Base-by-base conservation (phyloP, 2,329 filamentous ascomycete species). In the Paracamarosporium sp. region DNA sequence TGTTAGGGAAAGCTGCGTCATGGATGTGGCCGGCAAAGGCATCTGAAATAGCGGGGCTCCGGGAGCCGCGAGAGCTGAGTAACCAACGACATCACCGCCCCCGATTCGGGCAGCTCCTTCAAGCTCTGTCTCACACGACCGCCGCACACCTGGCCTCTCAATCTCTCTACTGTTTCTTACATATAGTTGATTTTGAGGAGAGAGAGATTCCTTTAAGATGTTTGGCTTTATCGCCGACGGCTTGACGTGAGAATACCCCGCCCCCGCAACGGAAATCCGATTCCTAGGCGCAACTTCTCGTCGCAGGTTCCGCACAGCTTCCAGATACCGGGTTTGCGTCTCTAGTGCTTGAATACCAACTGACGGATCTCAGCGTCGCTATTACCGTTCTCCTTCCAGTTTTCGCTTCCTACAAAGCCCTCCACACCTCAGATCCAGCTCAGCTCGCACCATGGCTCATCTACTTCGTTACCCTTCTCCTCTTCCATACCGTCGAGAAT, bases 391-490 rank as follows among this genome's bases (percentile, higher is more conserved):
- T 97, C 74, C 96, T 98, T 76, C 95, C 95, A 50, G 88, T 97
- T 63, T 98, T 97, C 80, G 93, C 94, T 66, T 97, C 94, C 63
- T 98, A 97, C 85, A 98, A 98, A 83, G 94, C 95, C 47, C 90
- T 99, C 73, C 94, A 95, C 80, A 93, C 92, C 15, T 90, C 90
- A 51, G 92, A 97, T 77, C 93, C 93, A 2, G 89, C 92, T 35
- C 88, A 96, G 74, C 85, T 97, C 59, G 92, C 92, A 63, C 94
- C 94, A 88, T 99, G 95, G 95, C 86, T 98, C 65, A 98, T 98
- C 90, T 99, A 98, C 85, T 99, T 94, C 90, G 92, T 97, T 59
- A 92, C 97, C 24, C 86, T 97, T 64, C 91, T 91, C 60, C 89
- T 91, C 75, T 87, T 89, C 68, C 83, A 93, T 55, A 86, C 95